Percentiles rank a stretch among this genome's conserved stretches.
Conservation (phyloP, 306 rosid species). For the Vigna angularis region DNA sequence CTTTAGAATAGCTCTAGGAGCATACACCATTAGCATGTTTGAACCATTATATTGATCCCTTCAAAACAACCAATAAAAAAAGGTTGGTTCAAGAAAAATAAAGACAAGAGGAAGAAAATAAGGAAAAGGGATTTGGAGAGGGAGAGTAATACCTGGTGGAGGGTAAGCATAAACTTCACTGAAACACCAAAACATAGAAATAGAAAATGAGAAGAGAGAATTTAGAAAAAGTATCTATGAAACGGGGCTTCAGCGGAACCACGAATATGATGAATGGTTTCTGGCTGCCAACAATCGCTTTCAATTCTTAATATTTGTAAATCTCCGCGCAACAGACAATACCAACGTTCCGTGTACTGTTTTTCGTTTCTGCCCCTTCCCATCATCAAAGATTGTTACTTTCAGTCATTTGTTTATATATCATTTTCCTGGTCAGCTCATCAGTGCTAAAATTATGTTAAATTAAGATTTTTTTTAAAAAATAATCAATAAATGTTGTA, state of each 20-base stretch:
- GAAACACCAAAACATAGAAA: background rate
- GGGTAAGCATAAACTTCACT: slow-evolving; percentile 12
- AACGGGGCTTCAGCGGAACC: slow-evolving; percentile 45
- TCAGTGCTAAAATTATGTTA: background rate
- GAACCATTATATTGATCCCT: slow-evolving; percentile 73
- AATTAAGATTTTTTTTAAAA: too few relatives aligned
- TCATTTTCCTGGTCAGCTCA: background rate
- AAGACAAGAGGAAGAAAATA: background rate
- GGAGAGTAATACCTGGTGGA: slow-evolving; percentile 37
- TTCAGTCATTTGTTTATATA: background rate
- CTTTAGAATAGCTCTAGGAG: slow-evolving; percentile 64
- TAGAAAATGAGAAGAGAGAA: background rate
- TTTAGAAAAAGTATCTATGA: slow-evolving; percentile 4
- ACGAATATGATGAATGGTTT: slow-evolving; percentile 52
- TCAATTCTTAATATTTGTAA: slow-evolving; percentile 33
- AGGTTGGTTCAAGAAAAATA: background rate
- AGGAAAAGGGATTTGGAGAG: background rate
- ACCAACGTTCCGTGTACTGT: slow-evolving; percentile 10
- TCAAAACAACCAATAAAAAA: slow-evolving; percentile 19
- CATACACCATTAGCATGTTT: slow-evolving; percentile 75
- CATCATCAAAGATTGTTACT: background rate
- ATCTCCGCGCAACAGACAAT: slow-evolving; percentile 1
- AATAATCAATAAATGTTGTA: too few relatives aligned
- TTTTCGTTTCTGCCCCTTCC: slow-evolving; percentile 10
- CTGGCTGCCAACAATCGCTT: slow-evolving; percentile 46